Evolutionary conservation across 1,139 yeast genomes (phyloP).

Genomic region (Lodderomyces elongisporus): DNA sequence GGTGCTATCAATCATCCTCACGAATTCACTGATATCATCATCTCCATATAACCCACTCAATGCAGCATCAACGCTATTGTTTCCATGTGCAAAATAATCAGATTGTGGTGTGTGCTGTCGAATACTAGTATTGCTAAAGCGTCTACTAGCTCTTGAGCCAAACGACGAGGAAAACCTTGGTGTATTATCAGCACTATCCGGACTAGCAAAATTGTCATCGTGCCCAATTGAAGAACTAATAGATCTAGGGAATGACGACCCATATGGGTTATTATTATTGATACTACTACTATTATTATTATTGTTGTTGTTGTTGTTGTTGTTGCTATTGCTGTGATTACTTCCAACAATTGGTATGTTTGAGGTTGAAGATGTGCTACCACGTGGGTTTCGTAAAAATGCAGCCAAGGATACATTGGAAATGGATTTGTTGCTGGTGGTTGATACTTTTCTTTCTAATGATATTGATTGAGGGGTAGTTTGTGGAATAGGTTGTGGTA

Average conservation of each 20-base stretch:
- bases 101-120: slow-evolving; percentile 27
- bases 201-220: slow-evolving; percentile 19
- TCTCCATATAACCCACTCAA: slow-evolving; percentile 45
- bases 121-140: slow-evolving; percentile 36
- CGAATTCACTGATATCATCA: slow-evolving; percentile 77
- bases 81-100: slow-evolving; percentile 12
- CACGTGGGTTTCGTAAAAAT: slow-evolving; percentile 45
- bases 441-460: slow-evolving; percentile 39
- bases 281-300: slow-evolving; percentile 7
- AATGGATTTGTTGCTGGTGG: slow-evolving; percentile 45
- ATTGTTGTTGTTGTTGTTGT: slow-evolving; percentile 8
- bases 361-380: slow-evolving; percentile 28
- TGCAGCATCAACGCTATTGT: slow-evolving; percentile 26
- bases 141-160: slow-evolving; percentile 47
- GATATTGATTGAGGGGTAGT: slow-evolving; percentile 16
- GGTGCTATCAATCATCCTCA: slow-evolving; percentile 71
- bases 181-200: slow-evolving; percentile 19
- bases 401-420: slow-evolving; percentile 56
- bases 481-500: background rate
- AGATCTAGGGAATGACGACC: slow-evolving; percentile 33
- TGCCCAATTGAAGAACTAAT: slow-evolving; percentile 41
- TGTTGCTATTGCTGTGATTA: slow-evolving; percentile 6
- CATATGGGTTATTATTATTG: slow-evolving; percentile 9
- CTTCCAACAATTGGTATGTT: slow-evolving; percentile 22
- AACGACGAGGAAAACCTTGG: slow-evolving; percentile 49